Conservation (phyloP, 1,139 yeast genomes). For the Candida tropicalis region DNA sequence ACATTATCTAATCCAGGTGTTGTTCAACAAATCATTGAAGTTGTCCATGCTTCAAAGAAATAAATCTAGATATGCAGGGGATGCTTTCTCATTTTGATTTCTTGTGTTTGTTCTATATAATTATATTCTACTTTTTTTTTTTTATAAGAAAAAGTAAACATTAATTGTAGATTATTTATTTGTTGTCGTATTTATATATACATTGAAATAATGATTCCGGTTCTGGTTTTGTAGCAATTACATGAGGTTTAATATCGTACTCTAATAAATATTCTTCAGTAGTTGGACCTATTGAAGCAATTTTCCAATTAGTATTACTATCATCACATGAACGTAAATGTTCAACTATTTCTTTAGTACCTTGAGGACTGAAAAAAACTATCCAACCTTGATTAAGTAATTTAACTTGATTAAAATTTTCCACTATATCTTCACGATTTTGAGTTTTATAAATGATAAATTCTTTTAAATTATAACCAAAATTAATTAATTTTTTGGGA, state of each 20-base stretch:
- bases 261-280: slow-evolving; percentile 65
- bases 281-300: slow-evolving; percentile 94
- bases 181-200: slow-evolving; percentile 23
- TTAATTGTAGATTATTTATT: slow-evolving; percentile 1
- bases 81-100: slow-evolving; percentile 2
- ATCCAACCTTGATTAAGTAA: slow-evolving; percentile 35
- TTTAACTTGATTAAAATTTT: slow-evolving; percentile 31
- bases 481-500: slow-evolving; percentile 57
- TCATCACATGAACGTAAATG: slow-evolving; percentile 31
- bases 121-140: slow-evolving; percentile 1
- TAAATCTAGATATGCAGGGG: slow-evolving; percentile 10
- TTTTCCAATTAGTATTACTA: slow-evolving; percentile 27
- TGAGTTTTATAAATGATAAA: slow-evolving; percentile 71
- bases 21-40: slow-evolving; percentile 64
- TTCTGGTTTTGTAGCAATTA: slow-evolving; percentile 74
- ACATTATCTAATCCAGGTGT: slow-evolving; percentile 74
- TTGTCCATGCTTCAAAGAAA: slow-evolving; percentile 45
- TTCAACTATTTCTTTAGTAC: slow-evolving; percentile 64
- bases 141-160: neutral
- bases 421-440: slow-evolving; percentile 47
- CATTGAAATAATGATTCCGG: slow-evolving; percentile 56
- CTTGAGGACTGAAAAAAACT: slow-evolving; percentile 91
- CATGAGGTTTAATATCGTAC: slow-evolving; percentile 57
- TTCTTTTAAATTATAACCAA: slow-evolving; percentile 58
- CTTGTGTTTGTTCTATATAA: neutral